Base-by-base conservation (phyloP, 805 yeast species). In the Komagataella populi region DNA sequence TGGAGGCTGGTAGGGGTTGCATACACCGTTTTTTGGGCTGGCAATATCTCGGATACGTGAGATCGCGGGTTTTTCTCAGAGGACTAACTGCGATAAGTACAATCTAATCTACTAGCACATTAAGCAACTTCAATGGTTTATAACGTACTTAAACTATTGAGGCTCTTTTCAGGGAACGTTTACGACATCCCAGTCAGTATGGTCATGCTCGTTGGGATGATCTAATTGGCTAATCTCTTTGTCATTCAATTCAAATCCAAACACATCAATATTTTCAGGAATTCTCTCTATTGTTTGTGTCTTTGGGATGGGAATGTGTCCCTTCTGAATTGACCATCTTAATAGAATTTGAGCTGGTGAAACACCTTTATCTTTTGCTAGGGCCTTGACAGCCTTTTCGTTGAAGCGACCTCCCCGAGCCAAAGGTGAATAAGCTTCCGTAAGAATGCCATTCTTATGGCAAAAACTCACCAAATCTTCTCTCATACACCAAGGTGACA, bases 351-450 rank as follows among this genome's bases (percentile, higher is more conserved):
- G 88, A 4, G 83, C 83, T 17, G 76, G 69, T 6, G 83, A 59
- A 36, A 74, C 71, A 2, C 71, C 70, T 45, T 73, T 74, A 52
- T 72, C 73, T 45, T 70, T 60, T 44, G 83, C 79, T 54, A 84
- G 70, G 36, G 60, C 63, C 20, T 65, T 59, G 49, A 85, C 69
- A 49, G 66, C 74, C 1, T 80, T 77, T 62, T 83, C 85, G 46
- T 71, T 63, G 47, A 81, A 63, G 58, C 80, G 77, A 48, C 63
- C 61, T 6, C 91, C 87, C 55, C 78, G 81, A 3, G 69, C 66
- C 58, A 89, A 74, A 6, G 96, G 96, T 6, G 93, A 81, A 66
- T 77, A 89, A 0, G 95, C 90, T 62, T 85, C 87, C 8, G 83
- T 77, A 5, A 71, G 66, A 45, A 89, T 76, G 47, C 72, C 79